Evolutionary conservation across 2,329 filamentous ascomycete species (phyloP), one percentile per base, ranked within the genome.

Genomic region (Aspergillus ruber): DNA sequence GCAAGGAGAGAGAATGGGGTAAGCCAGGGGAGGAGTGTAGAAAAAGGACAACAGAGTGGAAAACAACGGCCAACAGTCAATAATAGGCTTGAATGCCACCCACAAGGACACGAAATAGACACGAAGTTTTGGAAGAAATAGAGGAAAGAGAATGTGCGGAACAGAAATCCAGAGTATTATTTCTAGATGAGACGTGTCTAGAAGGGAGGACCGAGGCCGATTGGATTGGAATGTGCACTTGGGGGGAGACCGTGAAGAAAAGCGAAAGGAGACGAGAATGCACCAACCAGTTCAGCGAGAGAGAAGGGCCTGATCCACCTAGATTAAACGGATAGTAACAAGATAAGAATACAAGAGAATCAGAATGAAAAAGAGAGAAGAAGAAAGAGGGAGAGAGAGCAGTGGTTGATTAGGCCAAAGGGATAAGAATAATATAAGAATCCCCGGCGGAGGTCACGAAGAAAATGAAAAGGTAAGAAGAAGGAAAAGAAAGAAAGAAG

Each of bases 141-240:
- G 25, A 46, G 47, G 40, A 44, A 45, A 15, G 35, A 45, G 29
- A 45, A 48, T 45, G 13, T 32, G 36, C 39, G 38, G 45, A 51
- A 47, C 39, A 33, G 18, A 42, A 48, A 46, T 42, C 40, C 33
- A 44, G 32, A 50, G 48, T 17, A 41, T 48, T 45, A 48, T 29
- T 29, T 50, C 50, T 52, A 58, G 54, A 48, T 53, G 53, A 56
- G 59, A 63, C 56, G 62, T 63, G 63, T 62, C 61, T 64, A 57
- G 50, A 57, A 46, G 45, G 39, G 47, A 43, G 47, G 43, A 50
- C 49, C 51, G 47, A 50, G 49, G 56, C 63, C 55, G 62, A 65
- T 63, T 62, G 61, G 62, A 65, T 63, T 62, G 61, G 60, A 66
- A 61, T 65, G 59, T 62, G 53, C 53, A 59, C 56, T 42, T 52